Conservation (phyloP, 2,329 filamentous ascomycete genomes). For the Dothistroma pini region DNA sequence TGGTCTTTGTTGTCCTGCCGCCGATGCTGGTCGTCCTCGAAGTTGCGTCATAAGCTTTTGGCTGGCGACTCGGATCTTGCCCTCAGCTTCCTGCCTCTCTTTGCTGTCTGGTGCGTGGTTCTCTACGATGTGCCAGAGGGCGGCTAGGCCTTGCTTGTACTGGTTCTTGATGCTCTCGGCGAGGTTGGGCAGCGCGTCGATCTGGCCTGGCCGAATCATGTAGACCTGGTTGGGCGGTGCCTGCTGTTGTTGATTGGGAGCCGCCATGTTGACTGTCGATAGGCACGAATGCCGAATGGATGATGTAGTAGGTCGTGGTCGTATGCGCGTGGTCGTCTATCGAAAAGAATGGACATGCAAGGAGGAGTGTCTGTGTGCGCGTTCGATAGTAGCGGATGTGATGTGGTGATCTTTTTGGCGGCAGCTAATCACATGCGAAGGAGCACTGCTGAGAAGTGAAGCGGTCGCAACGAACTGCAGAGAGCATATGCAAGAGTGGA, state of each 20-base stretch:
- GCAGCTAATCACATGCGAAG: not conserved
- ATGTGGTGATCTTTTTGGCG: not conserved
- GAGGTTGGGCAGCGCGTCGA: slow-evolving; percentile 52
- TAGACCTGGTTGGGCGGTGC: slow-evolving; percentile 2
- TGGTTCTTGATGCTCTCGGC: slow-evolving; percentile 54
- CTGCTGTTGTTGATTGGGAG: not conserved
- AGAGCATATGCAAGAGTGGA: not conserved
- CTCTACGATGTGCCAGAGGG: slow-evolving; percentile 53
- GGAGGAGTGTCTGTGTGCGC: not conserved
- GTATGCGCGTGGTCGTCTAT: not conserved
- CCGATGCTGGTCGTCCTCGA: slow-evolving; percentile 20
- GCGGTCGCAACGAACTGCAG: not conserved
- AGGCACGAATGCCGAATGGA: not conserved
- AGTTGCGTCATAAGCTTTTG: slow-evolving; percentile 43
- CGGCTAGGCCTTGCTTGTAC: slow-evolving; percentile 52
- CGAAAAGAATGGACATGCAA: not conserved
- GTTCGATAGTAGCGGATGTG: not conserved
- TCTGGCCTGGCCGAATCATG: slow-evolving; percentile 50
- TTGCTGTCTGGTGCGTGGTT: slow-evolving; percentile 46
- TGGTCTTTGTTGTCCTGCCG: slow-evolving; percentile 18
- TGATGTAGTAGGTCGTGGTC: not conserved
- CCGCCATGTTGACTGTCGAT: not conserved
- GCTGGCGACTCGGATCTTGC: slow-evolving; percentile 47
- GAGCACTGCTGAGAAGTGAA: not conserved
- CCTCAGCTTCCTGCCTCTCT: slow-evolving; percentile 49